Base-by-base conservation (phyloP, 2,329 filamentous ascomycete species). In the Myriosclerotinia scirpicola region DNA sequence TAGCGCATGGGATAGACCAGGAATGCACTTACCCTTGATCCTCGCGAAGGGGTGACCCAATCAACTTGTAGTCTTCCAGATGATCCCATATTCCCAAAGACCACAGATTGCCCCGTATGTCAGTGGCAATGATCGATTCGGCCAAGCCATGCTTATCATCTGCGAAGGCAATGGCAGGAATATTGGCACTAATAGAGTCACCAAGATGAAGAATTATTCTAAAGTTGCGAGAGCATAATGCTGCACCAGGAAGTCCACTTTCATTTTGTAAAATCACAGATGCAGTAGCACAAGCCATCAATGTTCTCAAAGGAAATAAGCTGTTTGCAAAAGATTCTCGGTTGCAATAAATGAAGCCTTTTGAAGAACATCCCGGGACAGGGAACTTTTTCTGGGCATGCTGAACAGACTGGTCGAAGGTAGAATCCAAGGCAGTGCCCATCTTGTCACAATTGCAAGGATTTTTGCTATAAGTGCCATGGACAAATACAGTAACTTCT, bases 401-500 rank as follows among this genome's bases (percentile, higher is more conserved):
- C 12, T 2, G 11, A 53, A 20, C 36, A 53, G 30, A 40, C 15
- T 40, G 12, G n/a, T 30, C 36, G 1, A 17, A 48, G 17, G 20
- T 1, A 60, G 20, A 5, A 30, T 62, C 46, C 3, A 34, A 38
- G 5, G 15, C 15, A 17, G 56, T 11, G 7, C 7, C 44, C 3
- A 22, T 36, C 30, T 36, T 12, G 17, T 20, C 20, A 14, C 56
- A 60, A 38, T 60, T 22, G n/a, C 48, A 50, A 38, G 30, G 15
- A 7, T 64, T n/a, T n/a, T 48, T 46, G 20, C 30, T 26, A 64
- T 22, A 40, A n/a, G 26, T 66, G 17, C 54, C 67, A 53, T 63
- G 63, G 15, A 65, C 46, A 58, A 86, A 87, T 0, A 87, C 81
- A 0, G 80, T 83, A 38, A 90, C 83, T 20, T 80, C 74, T 30